These are phyloP conservation scores for Linum usitatissimum DNA, from an alignment of 345 rosid species.

Conservation along the genomic window DNA sequence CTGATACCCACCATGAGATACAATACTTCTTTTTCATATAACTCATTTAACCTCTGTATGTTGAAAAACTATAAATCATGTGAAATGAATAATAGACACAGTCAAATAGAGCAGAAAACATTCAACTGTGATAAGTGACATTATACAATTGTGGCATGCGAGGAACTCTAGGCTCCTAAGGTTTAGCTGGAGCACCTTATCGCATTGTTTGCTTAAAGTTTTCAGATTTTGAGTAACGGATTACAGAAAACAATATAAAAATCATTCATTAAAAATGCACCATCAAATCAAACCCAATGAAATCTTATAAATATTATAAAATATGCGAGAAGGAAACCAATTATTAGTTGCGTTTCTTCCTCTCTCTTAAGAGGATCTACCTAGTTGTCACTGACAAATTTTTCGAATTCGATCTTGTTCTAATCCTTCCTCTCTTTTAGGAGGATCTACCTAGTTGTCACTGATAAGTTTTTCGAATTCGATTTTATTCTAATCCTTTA, in stretches of 20 bases:
- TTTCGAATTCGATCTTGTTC: conserved; percentile 83
- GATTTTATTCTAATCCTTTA: conserved; percentile 80
- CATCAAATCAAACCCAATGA: too few relatives aligned
- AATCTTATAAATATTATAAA: too few relatives aligned
- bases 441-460: conserved; percentile 97
- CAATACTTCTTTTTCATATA: conserved; percentile 99
- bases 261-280: too few relatives aligned
- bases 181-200: conserved; percentile 86
- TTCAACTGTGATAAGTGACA: too few relatives aligned
- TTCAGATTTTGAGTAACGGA: conserved; percentile 96
- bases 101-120: conserved; percentile 9
- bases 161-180: conserved; percentile 95
- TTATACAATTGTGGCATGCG: conserved; percentile 95
- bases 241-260: conserved; percentile 5
- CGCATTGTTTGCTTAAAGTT: conserved; percentile 96
- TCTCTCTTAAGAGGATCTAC: conserved; percentile 96
- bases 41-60: conserved; percentile 82
- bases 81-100: conserved; percentile 12
- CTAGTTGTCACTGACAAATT: conserved; percentile 94
- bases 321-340: conserved; percentile 8
- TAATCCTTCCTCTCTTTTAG: conserved; percentile 96
- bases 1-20: conserved; percentile 65
- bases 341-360: conserved; percentile 95
- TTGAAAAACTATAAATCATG: conserved; percentile 98
- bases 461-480: conserved; percentile 92